Base-by-base conservation (phyloP, 805 yeast species). In the Candida vartiovaarae region DNA sequence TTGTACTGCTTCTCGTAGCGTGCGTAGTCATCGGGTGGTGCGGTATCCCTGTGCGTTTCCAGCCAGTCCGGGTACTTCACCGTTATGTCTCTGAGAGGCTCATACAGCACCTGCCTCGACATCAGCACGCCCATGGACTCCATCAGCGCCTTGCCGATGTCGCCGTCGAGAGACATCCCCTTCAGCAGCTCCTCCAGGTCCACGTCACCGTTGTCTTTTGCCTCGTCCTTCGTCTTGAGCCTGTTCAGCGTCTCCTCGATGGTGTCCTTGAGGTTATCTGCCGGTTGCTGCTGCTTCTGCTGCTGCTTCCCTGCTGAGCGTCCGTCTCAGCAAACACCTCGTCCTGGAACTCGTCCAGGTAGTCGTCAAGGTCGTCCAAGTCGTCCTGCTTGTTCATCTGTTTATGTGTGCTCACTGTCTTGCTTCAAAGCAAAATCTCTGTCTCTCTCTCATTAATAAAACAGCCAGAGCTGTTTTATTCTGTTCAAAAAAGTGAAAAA, bases 361-460 rank as follows among this genome's bases (percentile, higher is more conserved):
- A 84, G 49, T 89, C 96, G 57, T 89, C 96, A 41, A 91, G 69
- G 47, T 87, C 95, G 52, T 86, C 95, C 49, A 86, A 72, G 52
- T 86, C 95, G 55, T 82, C 87, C 41, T 78, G 66, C 41, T 79
- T 84, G 45, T 82, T 78, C 5, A 30, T 43, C 25, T 20, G 43
- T 29, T 34, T 40, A 32, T 45, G 10, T 32, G 24, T 38, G 33
- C 10, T 29, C 32, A 9, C 33, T 31, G 33, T 8, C 31, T 15
- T 24, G 26, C 4, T 8, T 27, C 29, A 5, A 15, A 15, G 20
- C 20, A 15, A 15, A 15, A 15, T 15, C 20, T 15, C 20, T 15
- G 20, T 15, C 20, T 15, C 20, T 15, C 20, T 15, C 20, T 15
- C 20, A 15, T 34, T 23, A 34, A 4, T 7, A 34, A 6, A 29